A percentile compares a stretch with the other conserved stretches of the same genome.
phyloP scores from a whole-genome alignment of 371 early-diverging fungal genomes.

The Mortierella sp. region DNA sequence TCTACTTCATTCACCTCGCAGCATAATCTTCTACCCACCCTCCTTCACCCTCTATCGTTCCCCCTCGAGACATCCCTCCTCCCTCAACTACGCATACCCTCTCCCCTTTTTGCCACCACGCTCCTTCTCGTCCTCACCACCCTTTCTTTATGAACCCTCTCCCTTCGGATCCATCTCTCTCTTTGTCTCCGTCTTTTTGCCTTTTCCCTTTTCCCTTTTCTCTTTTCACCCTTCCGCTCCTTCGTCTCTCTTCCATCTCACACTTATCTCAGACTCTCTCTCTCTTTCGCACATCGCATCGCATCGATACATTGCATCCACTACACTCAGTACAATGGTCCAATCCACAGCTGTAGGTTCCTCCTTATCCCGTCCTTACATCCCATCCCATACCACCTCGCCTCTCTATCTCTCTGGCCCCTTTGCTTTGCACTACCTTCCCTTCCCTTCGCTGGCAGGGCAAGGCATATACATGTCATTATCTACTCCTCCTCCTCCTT shows the following conservation, averaged over 20 bases:
- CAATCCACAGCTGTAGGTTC: constrained; percentile 38
- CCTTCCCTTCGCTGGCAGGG: not conserved
- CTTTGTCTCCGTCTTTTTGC: not conserved
- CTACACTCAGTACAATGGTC: constrained; percentile 18
- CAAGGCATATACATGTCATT: not conserved
- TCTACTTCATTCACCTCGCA: not conserved
- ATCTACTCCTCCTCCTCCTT: constrained; percentile 12
- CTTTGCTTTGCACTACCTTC: not conserved
- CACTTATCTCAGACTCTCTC: not conserved
- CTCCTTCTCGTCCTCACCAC: not conserved
- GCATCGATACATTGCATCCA: not conserved
- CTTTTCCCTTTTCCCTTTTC: not conserved
- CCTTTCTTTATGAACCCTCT: not conserved
- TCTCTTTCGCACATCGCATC: not conserved
- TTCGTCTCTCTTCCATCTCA: not conserved
- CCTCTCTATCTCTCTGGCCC: not conserved
- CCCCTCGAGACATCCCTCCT: not conserved
- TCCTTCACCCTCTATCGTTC: not conserved
- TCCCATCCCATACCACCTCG: constrained; percentile 1
- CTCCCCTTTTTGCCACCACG: not conserved
- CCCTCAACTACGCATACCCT: not conserved
- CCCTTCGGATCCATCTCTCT: not conserved
- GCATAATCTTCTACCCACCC: not conserved
- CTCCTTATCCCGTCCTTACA: constrained; percentile 1
- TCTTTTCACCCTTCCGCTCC: not conserved